Percentiles rank a stretch among this genome's conserved stretches.
Evolutionary conservation across 306 rosid species (phyloP).

Genomic region (Rosa multiflora): DNA sequence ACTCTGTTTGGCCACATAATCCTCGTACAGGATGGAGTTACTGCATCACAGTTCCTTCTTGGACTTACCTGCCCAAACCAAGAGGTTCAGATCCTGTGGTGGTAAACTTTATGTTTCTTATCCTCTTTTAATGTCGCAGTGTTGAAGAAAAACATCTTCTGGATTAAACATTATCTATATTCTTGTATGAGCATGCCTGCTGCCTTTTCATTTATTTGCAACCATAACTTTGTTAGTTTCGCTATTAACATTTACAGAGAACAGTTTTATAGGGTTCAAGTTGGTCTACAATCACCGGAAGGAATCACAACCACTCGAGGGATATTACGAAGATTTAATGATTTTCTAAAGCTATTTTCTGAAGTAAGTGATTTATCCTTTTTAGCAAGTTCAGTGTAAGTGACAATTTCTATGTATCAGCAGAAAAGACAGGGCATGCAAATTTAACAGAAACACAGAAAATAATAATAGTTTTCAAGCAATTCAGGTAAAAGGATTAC

Average conservation of each 20-base stretch:
- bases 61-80: slow-evolving; percentile 56
- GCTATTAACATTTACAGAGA: slow-evolving; percentile 26
- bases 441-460: background rate
- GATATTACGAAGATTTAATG: slow-evolving; percentile 74
- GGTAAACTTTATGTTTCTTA: slow-evolving; percentile 37
- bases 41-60: slow-evolving; percentile 73
- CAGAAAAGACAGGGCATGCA: background rate
- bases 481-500: background rate
- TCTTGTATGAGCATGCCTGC: background rate
- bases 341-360: slow-evolving; percentile 62
- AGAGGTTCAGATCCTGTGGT: slow-evolving; percentile 60
- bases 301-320: slow-evolving; percentile 64
- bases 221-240: background rate
- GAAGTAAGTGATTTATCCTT: slow-evolving; percentile 48
- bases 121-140: background rate
- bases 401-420: background rate
- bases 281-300: slow-evolving; percentile 79
- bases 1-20: slow-evolving; percentile 73
- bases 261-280: slow-evolving; percentile 89
- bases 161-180: background rate
- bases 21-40: slow-evolving; percentile 74
- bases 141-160: background rate
- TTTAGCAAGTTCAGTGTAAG: background rate
- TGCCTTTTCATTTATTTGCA: background rate
- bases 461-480: background rate